Conservation (phyloP, 768 basidiomycete genomes). For the Scleroderma citrinum region DNA sequence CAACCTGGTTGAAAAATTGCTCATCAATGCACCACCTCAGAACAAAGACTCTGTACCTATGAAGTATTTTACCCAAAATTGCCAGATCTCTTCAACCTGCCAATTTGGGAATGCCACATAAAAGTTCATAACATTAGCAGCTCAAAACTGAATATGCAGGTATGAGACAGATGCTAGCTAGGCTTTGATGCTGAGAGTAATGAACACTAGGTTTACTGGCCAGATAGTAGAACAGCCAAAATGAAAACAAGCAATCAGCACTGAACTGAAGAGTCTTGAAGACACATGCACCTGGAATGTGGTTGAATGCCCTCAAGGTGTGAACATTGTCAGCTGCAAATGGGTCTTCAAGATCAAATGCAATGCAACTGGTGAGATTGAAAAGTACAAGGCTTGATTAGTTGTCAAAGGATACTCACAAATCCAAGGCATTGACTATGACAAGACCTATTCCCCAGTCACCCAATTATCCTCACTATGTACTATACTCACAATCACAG, state of each 20-base stretch:
- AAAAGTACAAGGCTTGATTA: conserved; percentile 32
- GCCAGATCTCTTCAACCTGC: too few relatives aligned
- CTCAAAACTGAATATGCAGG: too few relatives aligned
- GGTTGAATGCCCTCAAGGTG: conserved; percentile 20
- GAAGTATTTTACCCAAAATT: too few relatives aligned
- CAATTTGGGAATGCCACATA: too few relatives aligned
- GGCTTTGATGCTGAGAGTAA: too few relatives aligned
- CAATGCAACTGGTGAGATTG: conserved; percentile 20
- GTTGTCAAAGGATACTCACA: conserved; percentile 30
- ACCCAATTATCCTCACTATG: background rate
- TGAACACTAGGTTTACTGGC: too few relatives aligned
- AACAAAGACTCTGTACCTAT: too few relatives aligned
- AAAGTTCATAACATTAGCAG: too few relatives aligned
- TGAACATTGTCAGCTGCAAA: conserved; percentile 27
- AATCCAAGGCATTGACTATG: background rate
- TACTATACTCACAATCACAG: background rate
- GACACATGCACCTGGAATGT: conserved; percentile 24
- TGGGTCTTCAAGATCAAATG: conserved; percentile 31
- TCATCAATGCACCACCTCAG: too few relatives aligned
- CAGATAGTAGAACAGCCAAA: too few relatives aligned
- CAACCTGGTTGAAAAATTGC: too few relatives aligned
- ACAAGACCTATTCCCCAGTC: background rate
- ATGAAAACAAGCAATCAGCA: background rate
- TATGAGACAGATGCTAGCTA: too few relatives aligned
- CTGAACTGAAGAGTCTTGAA: background rate